phyloP scores from a whole-genome alignment of 1,139 yeast genomes.

The Saccharomyces hybrid region DNA sequence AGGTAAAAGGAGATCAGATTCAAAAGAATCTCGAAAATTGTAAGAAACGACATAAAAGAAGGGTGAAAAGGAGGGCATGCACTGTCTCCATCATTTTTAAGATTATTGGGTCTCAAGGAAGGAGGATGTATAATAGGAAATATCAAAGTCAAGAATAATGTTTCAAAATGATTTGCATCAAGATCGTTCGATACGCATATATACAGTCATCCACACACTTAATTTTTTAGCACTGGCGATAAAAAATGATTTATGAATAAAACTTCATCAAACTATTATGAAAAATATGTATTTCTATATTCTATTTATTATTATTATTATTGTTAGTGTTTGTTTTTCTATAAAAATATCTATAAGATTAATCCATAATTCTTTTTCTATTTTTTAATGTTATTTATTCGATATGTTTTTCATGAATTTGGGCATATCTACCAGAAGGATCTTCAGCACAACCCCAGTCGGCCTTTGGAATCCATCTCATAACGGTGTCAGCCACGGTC shows the following conservation, averaged over 20 bases:
- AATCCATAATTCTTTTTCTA: conserved; percentile 2
- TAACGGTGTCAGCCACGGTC: conserved; percentile 92
- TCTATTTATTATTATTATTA: not conserved
- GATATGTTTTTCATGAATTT: conserved; percentile 68
- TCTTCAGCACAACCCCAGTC: conserved; percentile 99
- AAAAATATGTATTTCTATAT: not conserved
- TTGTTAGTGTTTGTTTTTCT: not conserved
- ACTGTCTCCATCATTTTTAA: not conserved
- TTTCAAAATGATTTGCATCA: not conserved
- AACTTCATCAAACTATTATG: not conserved
- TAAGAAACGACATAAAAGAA: not conserved
- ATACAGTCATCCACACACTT: not conserved
- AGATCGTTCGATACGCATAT: not conserved
- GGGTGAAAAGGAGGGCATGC: not conserved
- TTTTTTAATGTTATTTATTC: conserved; percentile 13
- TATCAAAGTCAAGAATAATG: not conserved
- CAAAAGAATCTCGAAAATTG: not conserved
- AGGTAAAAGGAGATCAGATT: not conserved
- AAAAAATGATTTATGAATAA: not conserved
- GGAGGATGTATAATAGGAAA: not conserved
- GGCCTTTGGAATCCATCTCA: conserved; percentile 99
- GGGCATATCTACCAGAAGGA: conserved; percentile 94
- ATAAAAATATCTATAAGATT: not conserved
- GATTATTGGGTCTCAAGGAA: not conserved
- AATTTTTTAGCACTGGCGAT: not conserved